A percentile compares a stretch with the other conserved stretches of the same genome.
These are phyloP conservation scores for Diaporthe caulivora DNA, from an alignment of 2,329 filamentous ascomycete species.

Conservation along the genomic window DNA sequence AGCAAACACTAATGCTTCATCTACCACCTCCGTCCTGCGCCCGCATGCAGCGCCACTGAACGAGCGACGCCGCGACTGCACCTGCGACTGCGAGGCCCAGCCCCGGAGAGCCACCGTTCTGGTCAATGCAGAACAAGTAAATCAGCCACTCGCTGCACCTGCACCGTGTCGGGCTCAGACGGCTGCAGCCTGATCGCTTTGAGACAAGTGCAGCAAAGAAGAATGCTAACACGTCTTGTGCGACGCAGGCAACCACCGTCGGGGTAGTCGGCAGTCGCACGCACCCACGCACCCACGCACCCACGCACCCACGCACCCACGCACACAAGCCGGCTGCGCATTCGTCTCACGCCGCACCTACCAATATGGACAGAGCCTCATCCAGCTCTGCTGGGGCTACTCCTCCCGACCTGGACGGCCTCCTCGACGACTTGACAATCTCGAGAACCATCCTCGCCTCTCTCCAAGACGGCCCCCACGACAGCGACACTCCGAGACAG, in stretches of 20 bases:
- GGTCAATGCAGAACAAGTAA: conserved; percentile 19
- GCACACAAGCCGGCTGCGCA: conserved; percentile 16
- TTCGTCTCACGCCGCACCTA: conserved; percentile 19
- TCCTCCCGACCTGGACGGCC: conserved; percentile 10
- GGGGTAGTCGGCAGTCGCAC: conserved; percentile 13
- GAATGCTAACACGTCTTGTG: conserved; percentile 24
- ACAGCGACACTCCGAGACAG: conserved; percentile 41
- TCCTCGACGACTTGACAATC: conserved; percentile 57
- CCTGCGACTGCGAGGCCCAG: conserved; percentile 1
- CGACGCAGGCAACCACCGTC: conserved; percentile 13
- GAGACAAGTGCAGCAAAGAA: conserved; percentile 24
- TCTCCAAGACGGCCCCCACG: conserved; percentile 49
- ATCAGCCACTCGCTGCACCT: background rate
- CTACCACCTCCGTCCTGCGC: conserved; percentile 1
- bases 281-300: background rate
- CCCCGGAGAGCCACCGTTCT: background rate
- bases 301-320: conserved; percentile 5
- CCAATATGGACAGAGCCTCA: conserved; percentile 32
- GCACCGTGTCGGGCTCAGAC: conserved; percentile 4
- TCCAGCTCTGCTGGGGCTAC: conserved; percentile 21
- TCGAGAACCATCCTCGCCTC: conserved; percentile 58
- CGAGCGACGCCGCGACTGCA: background rate
- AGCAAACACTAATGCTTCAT: background rate
- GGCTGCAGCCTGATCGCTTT: conserved; percentile 28
- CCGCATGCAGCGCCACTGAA: conserved; percentile 25